Percentiles rank a stretch among this genome's conserved stretches.
Conservation (phyloP, 768 basidiomycete genomes). For the Xerocomus brunneocitrinus region DNA sequence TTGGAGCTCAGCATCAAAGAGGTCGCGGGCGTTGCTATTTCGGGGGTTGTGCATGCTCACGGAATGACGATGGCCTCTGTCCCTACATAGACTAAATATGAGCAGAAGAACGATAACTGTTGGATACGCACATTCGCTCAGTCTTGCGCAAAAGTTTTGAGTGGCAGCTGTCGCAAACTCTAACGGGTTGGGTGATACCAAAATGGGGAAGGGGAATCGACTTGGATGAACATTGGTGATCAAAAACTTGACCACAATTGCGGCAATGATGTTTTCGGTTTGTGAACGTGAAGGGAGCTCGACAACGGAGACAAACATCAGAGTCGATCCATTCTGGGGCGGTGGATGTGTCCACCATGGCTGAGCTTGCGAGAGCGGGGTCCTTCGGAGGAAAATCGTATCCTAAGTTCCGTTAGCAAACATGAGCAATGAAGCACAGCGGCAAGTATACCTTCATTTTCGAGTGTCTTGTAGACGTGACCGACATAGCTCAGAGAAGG, state of each 20-base stretch:
- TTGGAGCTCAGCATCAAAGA: conserved; percentile 84
- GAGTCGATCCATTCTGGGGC: conserved; percentile 98
- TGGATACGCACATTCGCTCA: conserved; percentile 47
- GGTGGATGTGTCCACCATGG: conserved; percentile 86
- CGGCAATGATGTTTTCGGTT: conserved; percentile 98
- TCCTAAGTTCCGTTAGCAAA: conserved; percentile 39
- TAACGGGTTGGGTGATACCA: conserved; percentile 86
- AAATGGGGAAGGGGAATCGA: conserved; percentile 83
- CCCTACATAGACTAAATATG: conserved; percentile 22
- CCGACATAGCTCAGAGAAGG: conserved; percentile 65
- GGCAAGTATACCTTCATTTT: conserved; percentile 59
- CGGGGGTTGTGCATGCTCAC: conserved; percentile 50
- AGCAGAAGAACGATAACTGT: neutral
- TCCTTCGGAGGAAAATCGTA: conserved; percentile 84
- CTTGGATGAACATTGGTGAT: conserved; percentile 88
- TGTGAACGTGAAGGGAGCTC: conserved; percentile 87
- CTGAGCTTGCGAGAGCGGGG: conserved; percentile 59
- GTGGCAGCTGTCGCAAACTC: conserved; percentile 90
- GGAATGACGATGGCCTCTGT: conserved; percentile 52
- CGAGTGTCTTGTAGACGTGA: conserved; percentile 74
- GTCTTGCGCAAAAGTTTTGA: conserved; percentile 67
- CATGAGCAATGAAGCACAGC: neutral
- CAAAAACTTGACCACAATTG: conserved; percentile 96
- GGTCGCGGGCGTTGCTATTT: conserved; percentile 54
- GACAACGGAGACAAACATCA: conserved; percentile 89